phyloP scores from a whole-genome alignment of 768 basidiomycete species.

The Harrya chromipes region DNA sequence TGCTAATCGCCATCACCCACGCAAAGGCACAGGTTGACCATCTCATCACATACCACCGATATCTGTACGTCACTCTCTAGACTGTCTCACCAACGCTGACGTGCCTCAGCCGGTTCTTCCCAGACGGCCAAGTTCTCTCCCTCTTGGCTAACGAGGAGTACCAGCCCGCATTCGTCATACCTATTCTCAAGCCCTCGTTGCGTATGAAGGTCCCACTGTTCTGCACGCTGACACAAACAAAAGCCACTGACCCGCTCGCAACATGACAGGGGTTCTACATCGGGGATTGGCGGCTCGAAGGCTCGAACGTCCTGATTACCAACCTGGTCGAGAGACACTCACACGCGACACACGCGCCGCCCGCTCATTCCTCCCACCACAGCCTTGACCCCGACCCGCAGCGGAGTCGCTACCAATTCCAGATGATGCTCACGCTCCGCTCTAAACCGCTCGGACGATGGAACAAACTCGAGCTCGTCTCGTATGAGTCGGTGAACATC shows the following conservation, averaged over 20 bases:
- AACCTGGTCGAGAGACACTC: constrained; percentile 55
- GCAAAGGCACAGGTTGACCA: constrained; percentile 59
- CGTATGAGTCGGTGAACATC: constrained; percentile 75
- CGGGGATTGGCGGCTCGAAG: constrained; percentile 70
- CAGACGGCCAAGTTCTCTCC: constrained; percentile 83
- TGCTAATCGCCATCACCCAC: constrained; percentile 3
- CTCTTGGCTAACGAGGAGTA: constrained; percentile 79
- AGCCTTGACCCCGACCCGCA: constrained; percentile 8
- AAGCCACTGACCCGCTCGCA: constrained; percentile 1
- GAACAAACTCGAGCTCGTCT: constrained; percentile 73
- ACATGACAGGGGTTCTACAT: constrained; percentile 61
- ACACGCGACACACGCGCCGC: not conserved
- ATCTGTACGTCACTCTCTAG: constrained; percentile 53
- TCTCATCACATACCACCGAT: constrained; percentile 90
- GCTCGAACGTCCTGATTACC: constrained; percentile 54
- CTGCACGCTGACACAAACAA: not conserved
- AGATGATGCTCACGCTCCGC: constrained; percentile 66
- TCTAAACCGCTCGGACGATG: constrained; percentile 77
- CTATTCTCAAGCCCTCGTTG: constrained; percentile 68
- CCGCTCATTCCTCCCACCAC: constrained; percentile 7
- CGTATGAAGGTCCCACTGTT: constrained; percentile 61
- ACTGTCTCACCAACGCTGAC: constrained; percentile 2
- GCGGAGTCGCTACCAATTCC: constrained; percentile 58
- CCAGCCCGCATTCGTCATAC: constrained; percentile 68
- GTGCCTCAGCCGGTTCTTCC: constrained; percentile 70